Conservation (phyloP, 805 yeast genomes). For the Pichia heedii region DNA sequence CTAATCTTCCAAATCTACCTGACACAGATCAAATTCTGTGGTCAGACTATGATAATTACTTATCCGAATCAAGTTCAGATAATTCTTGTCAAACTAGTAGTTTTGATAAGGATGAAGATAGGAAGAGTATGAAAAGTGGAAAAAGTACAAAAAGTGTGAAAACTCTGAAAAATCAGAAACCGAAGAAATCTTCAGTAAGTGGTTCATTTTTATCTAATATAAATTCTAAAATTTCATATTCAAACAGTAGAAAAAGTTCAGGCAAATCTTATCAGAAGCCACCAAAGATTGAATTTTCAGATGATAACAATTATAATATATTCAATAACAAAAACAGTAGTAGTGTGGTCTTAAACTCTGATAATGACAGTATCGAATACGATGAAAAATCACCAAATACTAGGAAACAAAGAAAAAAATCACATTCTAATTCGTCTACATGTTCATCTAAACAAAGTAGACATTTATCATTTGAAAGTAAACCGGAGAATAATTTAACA, state of each 20-base stretch:
- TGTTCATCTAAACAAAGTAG: not conserved
- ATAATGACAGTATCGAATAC: not conserved
- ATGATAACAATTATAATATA: too few relatives aligned
- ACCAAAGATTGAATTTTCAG: not conserved
- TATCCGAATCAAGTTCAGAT: conserved; percentile 11
- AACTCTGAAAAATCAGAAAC: not conserved
- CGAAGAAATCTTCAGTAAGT: not conserved
- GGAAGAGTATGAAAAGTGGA: not conserved
- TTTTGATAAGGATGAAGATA: conserved; percentile 1
- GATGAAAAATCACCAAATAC: not conserved
- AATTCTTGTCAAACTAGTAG: not conserved
- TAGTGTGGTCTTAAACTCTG: not conserved
- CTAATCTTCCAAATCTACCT: conserved; percentile 33
- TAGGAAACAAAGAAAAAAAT: not conserved
- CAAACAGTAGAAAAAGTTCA: not conserved
- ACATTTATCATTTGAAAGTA: not conserved
- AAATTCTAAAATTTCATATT: not conserved
- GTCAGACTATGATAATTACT: conserved; percentile 26
- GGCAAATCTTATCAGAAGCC: not conserved
- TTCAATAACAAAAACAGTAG: not conserved
- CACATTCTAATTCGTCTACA: not conserved
- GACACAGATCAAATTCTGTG: conserved; percentile 22
- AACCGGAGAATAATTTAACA: not conserved
- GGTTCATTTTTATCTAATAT: not conserved
- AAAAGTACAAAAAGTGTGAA: not conserved